These are phyloP conservation scores for Sicyos edulis DNA, from an alignment of 306 rosid species.

Conservation along the genomic window DNA sequence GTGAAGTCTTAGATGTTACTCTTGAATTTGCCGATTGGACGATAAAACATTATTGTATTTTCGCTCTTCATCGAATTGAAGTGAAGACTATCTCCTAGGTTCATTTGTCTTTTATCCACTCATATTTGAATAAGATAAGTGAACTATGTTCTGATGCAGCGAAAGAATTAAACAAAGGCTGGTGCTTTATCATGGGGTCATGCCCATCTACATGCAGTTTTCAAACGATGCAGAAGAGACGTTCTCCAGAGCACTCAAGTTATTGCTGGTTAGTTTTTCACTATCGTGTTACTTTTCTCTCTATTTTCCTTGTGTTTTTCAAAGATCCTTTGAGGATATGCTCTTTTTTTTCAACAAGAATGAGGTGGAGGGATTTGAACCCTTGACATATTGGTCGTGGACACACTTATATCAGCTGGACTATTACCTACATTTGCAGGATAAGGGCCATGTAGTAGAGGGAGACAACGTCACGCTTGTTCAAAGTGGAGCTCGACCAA, in stretches of 20 bases:
- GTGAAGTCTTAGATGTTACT: not conserved
- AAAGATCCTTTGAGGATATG: not conserved
- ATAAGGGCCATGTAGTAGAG: constrained; percentile 51
- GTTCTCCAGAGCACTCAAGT: constrained; percentile 68
- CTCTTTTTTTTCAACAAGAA: not conserved
- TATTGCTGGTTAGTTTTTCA: constrained; percentile 56
- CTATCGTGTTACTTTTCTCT: not conserved
- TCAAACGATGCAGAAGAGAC: constrained; percentile 87
- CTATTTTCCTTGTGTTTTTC: constrained; percentile 4
- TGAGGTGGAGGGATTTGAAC: too few species aligned
- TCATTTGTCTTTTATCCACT: not conserved
- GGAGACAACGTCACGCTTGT: constrained; percentile 77
- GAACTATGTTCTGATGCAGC: constrained; percentile 33
- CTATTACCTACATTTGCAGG: constrained; percentile 34
- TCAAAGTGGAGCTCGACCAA: constrained; percentile 95
- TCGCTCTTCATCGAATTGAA: not conserved
- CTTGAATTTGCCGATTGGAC: not conserved
- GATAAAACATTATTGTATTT: not conserved
- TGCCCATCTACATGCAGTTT: constrained; percentile 69
- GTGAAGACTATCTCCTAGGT: not conserved
- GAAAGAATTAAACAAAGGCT: constrained; percentile 76
- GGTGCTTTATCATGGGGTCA: constrained; percentile 68
- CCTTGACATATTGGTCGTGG: too few species aligned
- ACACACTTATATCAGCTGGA: too few species aligned
- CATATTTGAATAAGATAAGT: not conserved